phyloP scores from a whole-genome alignment of 495 filamentous ascomycete species.

The Penicillium cosmopolitanum region DNA sequence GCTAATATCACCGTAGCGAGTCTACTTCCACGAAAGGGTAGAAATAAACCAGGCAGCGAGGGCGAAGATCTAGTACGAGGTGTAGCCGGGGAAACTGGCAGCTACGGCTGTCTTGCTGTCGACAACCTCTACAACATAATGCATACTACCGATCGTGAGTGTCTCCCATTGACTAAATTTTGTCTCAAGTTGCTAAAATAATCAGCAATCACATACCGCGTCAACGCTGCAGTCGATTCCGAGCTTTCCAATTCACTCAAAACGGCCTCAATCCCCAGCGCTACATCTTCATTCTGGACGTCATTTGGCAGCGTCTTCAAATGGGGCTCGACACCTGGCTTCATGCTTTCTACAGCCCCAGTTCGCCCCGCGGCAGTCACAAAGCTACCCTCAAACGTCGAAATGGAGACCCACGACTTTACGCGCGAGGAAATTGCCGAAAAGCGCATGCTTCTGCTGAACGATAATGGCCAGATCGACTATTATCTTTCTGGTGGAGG shows the following conservation, averaged over 20 bases:
- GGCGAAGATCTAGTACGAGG: conserved; percentile 63
- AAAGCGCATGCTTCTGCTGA: conserved; percentile 81
- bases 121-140: conserved; percentile 98
- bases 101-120: conserved; percentile 87
- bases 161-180: neutral
- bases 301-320: conserved; percentile 68
- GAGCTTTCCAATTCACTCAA: conserved; percentile 77
- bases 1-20: conserved; percentile 47
- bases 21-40: conserved; percentile 76
- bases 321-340: conserved; percentile 40
- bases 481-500: conserved; percentile 79
- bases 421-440: conserved; percentile 90
- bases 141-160: conserved; percentile 60
- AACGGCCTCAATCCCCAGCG: conserved; percentile 75
- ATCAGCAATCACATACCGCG: conserved; percentile 78
- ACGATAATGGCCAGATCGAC: conserved; percentile 95
- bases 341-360: conserved; percentile 24
- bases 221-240: conserved; percentile 87
- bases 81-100: conserved; percentile 74
- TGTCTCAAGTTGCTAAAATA: conserved; percentile 4
- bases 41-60: conserved; percentile 74
- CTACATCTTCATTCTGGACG: conserved; percentile 65
- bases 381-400: conserved; percentile 85
- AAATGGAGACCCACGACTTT: conserved; percentile 96
- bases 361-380: conserved; percentile 47